phyloP scores from a whole-genome alignment of 306 rosid genomes.

The Cicer chorassanicum region DNA sequence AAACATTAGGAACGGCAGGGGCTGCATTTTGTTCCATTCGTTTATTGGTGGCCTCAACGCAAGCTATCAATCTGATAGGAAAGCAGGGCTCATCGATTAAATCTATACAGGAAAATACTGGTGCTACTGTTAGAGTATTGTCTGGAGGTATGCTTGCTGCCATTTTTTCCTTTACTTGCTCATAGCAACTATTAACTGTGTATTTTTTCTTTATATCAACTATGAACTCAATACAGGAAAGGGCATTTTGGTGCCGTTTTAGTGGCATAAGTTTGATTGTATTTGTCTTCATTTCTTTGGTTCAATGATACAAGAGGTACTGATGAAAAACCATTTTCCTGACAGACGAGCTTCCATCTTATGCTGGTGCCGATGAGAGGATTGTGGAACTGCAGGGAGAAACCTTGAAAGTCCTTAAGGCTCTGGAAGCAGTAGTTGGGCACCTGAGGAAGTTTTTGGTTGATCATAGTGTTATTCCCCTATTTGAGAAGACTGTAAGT shows the following conservation, averaged over 20 bases:
- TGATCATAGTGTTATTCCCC: conserved; percentile 94
- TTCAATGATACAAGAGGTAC: conserved; percentile 29
- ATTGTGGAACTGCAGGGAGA: conserved; percentile 95
- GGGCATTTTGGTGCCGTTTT: background rate
- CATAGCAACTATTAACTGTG: conserved; percentile 23
- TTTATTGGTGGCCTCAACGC: conserved; percentile 89
- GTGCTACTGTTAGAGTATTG: conserved; percentile 77
- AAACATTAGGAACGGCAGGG: conserved; percentile 56
- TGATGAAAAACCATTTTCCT: conserved; percentile 40
- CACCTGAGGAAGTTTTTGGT: conserved; percentile 96
- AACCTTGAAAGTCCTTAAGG: conserved; percentile 81
- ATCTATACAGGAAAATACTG: conserved; percentile 85
- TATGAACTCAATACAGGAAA: background rate
- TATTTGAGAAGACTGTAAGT: conserved; percentile 93
- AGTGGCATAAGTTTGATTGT: background rate
- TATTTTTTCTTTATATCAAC: conserved; percentile 24
- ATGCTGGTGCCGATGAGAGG: conserved; percentile 90
- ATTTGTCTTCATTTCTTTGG: background rate
- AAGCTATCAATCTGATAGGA: conserved; percentile 95
- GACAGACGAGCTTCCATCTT: conserved; percentile 88
- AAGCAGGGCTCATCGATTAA: conserved; percentile 93
- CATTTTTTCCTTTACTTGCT: conserved; percentile 11
- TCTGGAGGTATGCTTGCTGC: conserved; percentile 70
- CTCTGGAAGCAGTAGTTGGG: conserved; percentile 82
- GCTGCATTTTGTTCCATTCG: conserved; percentile 73